Conservation (phyloP, 495 filamentous ascomycete species). For the Hypomontagnella monticulosa region DNA sequence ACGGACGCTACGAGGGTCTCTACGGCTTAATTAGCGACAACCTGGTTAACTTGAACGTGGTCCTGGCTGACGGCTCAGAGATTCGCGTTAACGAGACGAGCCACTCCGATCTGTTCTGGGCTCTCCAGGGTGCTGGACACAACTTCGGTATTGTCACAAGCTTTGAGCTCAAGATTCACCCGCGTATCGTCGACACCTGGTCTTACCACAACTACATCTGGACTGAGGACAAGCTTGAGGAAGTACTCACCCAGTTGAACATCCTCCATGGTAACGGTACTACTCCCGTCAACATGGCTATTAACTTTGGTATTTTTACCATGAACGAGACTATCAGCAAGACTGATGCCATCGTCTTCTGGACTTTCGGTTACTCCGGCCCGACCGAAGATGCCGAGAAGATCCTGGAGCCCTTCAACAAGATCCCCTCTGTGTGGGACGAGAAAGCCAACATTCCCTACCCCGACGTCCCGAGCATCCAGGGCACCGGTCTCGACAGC, state of each 20-base stretch:
- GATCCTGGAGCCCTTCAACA: no score
- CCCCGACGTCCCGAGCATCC: no score
- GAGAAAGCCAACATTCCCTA: no score
- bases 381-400: no score
- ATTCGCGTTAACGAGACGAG: slow-evolving; percentile 53
- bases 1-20: slow-evolving; percentile 63
- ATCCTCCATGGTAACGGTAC: background rate
- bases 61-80: slow-evolving; percentile 66
- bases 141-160: slow-evolving; percentile 57
- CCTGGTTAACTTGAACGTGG: slow-evolving; percentile 65
- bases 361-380: no score
- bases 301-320: no score
- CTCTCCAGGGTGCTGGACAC: slow-evolving; percentile 60
- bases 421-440: no score
- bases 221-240: slow-evolving; percentile 9
- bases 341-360: no score
- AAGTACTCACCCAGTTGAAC: slow-evolving; percentile 14
- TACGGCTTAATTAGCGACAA: slow-evolving; percentile 69
- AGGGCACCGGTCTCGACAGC: no score
- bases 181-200: slow-evolving; percentile 1
- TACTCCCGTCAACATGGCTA: no score
- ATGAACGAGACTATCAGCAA: no score
- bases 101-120: slow-evolving; percentile 62
- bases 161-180: slow-evolving; percentile 16
- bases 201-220: slow-evolving; percentile 24